A percentile compares a stretch with the other conserved stretches of the same genome.
Conservation (phyloP, 1,284 basidiomycete genomes). For the Microbotryum lychnidis-dioicae region DNA sequence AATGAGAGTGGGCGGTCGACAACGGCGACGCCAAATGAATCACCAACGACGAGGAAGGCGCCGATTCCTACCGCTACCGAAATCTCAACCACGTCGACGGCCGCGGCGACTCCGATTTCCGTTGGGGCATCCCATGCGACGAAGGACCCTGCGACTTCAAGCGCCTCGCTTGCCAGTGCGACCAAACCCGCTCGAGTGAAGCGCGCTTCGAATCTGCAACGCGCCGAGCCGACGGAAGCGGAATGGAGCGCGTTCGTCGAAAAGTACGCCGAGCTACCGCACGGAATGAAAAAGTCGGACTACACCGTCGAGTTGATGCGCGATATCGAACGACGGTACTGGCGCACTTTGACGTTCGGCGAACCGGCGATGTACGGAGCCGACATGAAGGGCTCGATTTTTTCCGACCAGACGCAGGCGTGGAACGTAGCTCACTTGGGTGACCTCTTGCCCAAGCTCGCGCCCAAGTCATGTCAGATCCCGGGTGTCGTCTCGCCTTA, state of each 20-base stretch:
- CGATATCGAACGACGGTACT: conserved; percentile 81
- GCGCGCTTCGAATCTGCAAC: conserved; percentile 5
- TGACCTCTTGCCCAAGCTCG: conserved; percentile 75
- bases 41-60: neutral
- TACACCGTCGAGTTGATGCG: conserved; percentile 79
- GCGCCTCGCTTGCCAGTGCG: neutral
- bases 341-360: conserved; percentile 81
- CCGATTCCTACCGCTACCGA: neutral
- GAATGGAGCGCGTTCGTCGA: conserved; percentile 32
- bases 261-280: conserved; percentile 27
- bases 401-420: conserved; percentile 63
- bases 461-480: conserved; percentile 52
- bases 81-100: neutral
- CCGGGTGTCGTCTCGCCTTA: conserved; percentile 97
- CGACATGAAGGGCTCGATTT: conserved; percentile 85
- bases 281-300: conserved; percentile 46
- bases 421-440: conserved; percentile 94
- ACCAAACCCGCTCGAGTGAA: conserved; percentile 6
- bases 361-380: conserved; percentile 94
- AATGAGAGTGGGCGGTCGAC: neutral
- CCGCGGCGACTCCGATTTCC: neutral
- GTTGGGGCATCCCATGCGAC: no score
- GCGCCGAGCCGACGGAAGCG: conserved; percentile 23
- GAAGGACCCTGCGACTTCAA: neutral
- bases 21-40: conserved; percentile 8